Evolutionary conservation across 768 basidiomycete genomes (phyloP).

Genomic region (Neoboletus magnificus): DNA sequence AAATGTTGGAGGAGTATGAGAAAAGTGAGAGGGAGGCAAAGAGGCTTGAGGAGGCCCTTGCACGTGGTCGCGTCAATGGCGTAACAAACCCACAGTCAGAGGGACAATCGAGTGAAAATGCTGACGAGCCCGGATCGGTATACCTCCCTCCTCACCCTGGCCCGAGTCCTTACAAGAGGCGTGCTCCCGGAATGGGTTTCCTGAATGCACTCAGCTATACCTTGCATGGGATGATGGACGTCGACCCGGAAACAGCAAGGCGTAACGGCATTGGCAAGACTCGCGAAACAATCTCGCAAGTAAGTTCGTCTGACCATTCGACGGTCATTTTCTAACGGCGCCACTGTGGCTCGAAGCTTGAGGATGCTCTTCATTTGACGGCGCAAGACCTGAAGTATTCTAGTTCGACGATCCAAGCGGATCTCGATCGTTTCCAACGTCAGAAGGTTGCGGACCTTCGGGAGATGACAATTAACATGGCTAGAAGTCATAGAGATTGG

Average conservation of each 20-base stretch:
- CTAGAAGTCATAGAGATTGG: slow-evolving; percentile 91
- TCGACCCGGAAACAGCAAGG: slow-evolving; percentile 93
- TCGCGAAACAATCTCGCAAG: slow-evolving; percentile 92
- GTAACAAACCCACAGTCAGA: slow-evolving; percentile 24
- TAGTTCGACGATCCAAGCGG: slow-evolving; percentile 93
- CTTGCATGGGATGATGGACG: slow-evolving; percentile 97
- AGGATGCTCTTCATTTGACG: slow-evolving; percentile 89
- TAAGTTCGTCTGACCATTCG: slow-evolving; percentile 33
- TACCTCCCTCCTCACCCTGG: slow-evolving; percentile 79
- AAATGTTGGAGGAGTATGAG: slow-evolving; percentile 84
- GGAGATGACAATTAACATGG: slow-evolving; percentile 91
- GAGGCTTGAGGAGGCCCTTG: slow-evolving; percentile 84
- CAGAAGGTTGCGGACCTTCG: slow-evolving; percentile 97
- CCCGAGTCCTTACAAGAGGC: slow-evolving; percentile 59
- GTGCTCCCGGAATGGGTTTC: slow-evolving; percentile 79
- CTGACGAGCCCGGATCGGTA: slow-evolving; percentile 43
- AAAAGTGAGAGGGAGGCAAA: slow-evolving; percentile 89
- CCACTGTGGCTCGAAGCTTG: slow-evolving; percentile 56
- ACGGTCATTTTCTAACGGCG: slow-evolving; percentile 14
- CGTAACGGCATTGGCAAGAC: slow-evolving; percentile 93
- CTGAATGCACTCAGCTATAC: slow-evolving; percentile 92
- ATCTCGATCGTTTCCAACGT: slow-evolving; percentile 95
- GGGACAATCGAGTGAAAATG: slow-evolving; percentile 33
- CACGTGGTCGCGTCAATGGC: slow-evolving; percentile 46
- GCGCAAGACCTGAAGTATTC: slow-evolving; percentile 96